Percentiles rank a stretch among this genome's conserved stretches.
These are phyloP conservation scores for Agrocybe praecox DNA, from an alignment of 768 basidiomycete genomes.

Conservation along the genomic window DNA sequence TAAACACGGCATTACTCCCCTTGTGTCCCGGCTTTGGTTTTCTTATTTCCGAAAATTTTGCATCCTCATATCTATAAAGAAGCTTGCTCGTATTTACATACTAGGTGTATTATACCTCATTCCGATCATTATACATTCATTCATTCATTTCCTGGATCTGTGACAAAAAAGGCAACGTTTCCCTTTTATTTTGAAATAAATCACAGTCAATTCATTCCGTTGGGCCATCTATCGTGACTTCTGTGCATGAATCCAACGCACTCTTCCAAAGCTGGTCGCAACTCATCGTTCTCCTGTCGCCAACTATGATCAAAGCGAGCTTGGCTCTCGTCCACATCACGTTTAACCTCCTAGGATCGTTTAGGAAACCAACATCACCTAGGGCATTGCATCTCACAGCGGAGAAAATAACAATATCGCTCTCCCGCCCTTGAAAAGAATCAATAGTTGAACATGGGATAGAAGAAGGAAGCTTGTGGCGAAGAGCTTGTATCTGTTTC, in stretches of 20 bases:
- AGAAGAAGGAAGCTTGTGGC: slow-evolving; percentile 37
- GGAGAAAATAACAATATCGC: slow-evolving; percentile 67
- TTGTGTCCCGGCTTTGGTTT: background rate
- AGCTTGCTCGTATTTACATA: background rate
- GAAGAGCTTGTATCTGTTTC: slow-evolving; percentile 54
- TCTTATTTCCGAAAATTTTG: background rate
- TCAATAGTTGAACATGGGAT: slow-evolving; percentile 53
- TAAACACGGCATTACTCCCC: background rate
- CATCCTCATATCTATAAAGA: background rate
- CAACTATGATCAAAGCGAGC: slow-evolving; percentile 61
- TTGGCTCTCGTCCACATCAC: slow-evolving; percentile 74
- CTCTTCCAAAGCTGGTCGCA: slow-evolving; percentile 51
- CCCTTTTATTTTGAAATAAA: background rate
- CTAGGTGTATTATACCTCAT: background rate
- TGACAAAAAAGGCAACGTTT: background rate
- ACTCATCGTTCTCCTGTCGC: slow-evolving; percentile 53
- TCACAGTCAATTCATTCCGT: background rate
- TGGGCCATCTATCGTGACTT: slow-evolving; percentile 15
- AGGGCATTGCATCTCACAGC: slow-evolving; percentile 63
- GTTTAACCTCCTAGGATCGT: slow-evolving; percentile 60
- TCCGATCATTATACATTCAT: too few species aligned
- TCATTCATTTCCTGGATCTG: too few species aligned
- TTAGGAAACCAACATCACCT: slow-evolving; percentile 66
- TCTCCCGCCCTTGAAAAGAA: slow-evolving; percentile 70
- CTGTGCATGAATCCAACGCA: slow-evolving; percentile 44